These are phyloP conservation scores for Neofusicoccum sp. DNA, from an alignment of 2,329 filamentous ascomycete species.

Conservation along the genomic window DNA sequence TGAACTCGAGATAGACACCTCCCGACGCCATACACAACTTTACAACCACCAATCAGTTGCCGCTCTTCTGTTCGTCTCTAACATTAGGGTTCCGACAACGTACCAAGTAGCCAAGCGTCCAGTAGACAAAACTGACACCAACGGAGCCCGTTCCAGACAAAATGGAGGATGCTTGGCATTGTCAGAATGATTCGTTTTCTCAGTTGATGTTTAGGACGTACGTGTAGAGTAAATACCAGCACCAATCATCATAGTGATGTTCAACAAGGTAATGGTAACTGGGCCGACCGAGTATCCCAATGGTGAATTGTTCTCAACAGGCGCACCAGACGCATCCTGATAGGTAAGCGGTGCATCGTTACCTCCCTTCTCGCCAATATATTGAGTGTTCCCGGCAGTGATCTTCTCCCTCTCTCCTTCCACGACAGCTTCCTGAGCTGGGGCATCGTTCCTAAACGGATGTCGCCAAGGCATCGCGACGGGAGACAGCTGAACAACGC, in stretches of 20 bases:
- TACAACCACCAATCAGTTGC: not conserved
- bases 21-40: constrained; percentile 47
- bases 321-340: constrained; percentile 64
- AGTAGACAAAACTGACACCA: constrained; percentile 65
- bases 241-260: constrained; percentile 65
- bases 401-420: not conserved
- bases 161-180: constrained; percentile 55
- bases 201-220: constrained; percentile 42
- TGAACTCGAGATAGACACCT: constrained; percentile 64
- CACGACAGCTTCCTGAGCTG: not conserved
- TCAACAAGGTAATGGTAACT: constrained; percentile 61
- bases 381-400: not conserved
- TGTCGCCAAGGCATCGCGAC: not conserved
- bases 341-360: constrained; percentile 58
- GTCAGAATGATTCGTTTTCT: not conserved
- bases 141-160: constrained; percentile 62
- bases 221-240: constrained; percentile 67
- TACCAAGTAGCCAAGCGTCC: constrained; percentile 64
- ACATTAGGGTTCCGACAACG: not conserved
- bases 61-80: not conserved
- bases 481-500: not conserved
- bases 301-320: constrained; percentile 61
- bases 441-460: not conserved
- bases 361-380: constrained; percentile 42
- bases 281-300: constrained; percentile 62